Evolutionary conservation across 2,329 filamentous ascomycete species (phyloP), one percentile per base, ranked within the genome.

Genomic region (Hymenotorrendiella dingleyae): DNA sequence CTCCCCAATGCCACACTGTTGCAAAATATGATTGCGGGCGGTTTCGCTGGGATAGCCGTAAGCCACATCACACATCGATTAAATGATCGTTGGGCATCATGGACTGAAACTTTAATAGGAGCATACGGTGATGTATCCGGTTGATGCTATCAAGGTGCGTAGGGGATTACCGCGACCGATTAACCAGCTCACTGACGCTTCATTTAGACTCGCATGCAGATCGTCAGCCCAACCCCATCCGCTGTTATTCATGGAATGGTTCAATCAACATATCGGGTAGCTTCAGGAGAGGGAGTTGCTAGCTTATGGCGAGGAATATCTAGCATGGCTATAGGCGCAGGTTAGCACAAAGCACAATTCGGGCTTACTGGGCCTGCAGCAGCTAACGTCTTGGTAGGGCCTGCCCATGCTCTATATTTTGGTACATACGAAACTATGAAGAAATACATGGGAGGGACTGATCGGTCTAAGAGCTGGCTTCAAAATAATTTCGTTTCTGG

Each of bases 91-190:
- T 14, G 11, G 23, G 19, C 55, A 40, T 60, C 46, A 36, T 9
- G 43, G 32, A 46, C 49, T 55, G 44, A 57, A 43, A 20, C 40
- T 22, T 35, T 19, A 23, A 41, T 41, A 96, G 90, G 91, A 97
- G 71, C 91, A 97, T 67, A 94, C 91, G 46, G 90, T 95, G 59
- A 97, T 98, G 93, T 98, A 98, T 64, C 93, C 93, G 16, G 86
- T 98, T 62, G 93, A 98, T 70, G 80, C 94, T 55, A 85, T 98
- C 63, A 98, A 98, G 84, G 93, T 96, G 40, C 40, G 55, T 36
- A 36, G 42, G 33, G 41, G 36, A n/a, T 43, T 36, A 17, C 22
- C 30, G 27, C 32, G 16, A 28, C 24, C 36, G 19, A 22, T 21
- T 16, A 24, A 22, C 36, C 21, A 27, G 43, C 33, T 41, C 45